Base-by-base conservation (phyloP, 768 basidiomycete species). In the Rhodotorula babjevae region DNA sequence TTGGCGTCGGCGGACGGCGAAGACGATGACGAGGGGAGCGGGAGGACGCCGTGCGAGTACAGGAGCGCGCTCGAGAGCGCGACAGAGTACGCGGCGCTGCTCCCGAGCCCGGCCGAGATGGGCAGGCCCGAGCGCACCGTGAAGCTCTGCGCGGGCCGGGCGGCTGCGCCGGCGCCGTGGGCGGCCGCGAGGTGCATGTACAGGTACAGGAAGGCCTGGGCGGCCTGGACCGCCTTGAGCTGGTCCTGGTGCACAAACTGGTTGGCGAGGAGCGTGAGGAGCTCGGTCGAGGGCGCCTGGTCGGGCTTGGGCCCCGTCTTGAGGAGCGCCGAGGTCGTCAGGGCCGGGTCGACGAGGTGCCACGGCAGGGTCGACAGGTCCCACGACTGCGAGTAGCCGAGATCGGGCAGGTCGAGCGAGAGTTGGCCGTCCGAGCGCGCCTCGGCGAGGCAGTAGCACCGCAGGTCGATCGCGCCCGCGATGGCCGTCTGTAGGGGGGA, bases 101-200 rank as follows among this genome's bases (percentile, higher is more conserved):
- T 98, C 33, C 96, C 96, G 61, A 98, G 88, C 59, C 96, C 96
- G 25, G 96, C 96, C 15, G 92, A 90, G 68, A 98, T 88, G 42
- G 96, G 96, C 11, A 98, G 85, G 33, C 92, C 91, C 47, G 92
- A 89, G 59, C 95, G 91, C 52, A 89, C 86, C 33, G 88, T 85
- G 80, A 95, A 89, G 75, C 89, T 87, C 81, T 93, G 87, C 0
- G 88, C 85, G 18, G 89, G 89, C 68, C 92, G 93, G 65, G 19
- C 21, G 19, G 12, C 23, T 8, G 60, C 36, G 14, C 44, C 44
- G 14, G 60, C 36, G 14, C 44, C 44, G 8, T 18, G 44, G 47
- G 46, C 33, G 44, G 33, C 63, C 23, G 52, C 53, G 79, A 96
- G 84, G 52, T 85, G 84, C 88, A 98, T 90, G 83, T 96, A 96